Evolutionary conservation across 2,329 filamentous ascomycete genomes (phyloP), one percentile per base, ranked within the genome.

Genomic region (Ceratocystis eucalypticola): DNA sequence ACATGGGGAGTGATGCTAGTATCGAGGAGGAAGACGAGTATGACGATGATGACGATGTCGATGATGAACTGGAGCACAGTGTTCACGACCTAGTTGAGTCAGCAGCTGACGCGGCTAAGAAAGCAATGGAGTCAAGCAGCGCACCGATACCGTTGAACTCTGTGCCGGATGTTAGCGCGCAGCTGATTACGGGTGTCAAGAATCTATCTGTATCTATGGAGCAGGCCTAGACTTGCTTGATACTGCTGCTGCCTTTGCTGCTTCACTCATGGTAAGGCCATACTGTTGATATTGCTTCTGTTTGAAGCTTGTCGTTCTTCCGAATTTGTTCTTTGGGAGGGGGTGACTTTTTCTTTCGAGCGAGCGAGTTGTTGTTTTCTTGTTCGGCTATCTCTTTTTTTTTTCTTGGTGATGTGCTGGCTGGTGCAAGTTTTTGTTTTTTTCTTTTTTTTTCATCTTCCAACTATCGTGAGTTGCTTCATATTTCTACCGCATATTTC

Each of bases 11-110:
- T 45, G 73, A 75, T 1, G 77, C 70, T 1, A 72, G 74, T 0
- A 76, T 77, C 0, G 75, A 75, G 6, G 72, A 77, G 3, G 77
- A 80, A 15, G 77, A 76, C 22, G 73, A 76, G 15, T 76, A 74
- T 37, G 74, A 76, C 68, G 75, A 73, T 37, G 78, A 78, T 15
- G 66, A 68, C 2, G 66, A 68, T 3, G 12, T 15, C 10, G 48
- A 66, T 48, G 66, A 68, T 8, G 65, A 67, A 17, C 48, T 67
- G 12, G 69, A 66, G 53, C 61, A 65, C 5, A 65, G 57, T n/a
- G 59, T 68, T 44, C 65, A 61, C 46, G 65, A 44, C 53, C 45
- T 66, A 2, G 67, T 68, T 33, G 67, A 66, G 33, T 46, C 53
- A 20, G 67, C 44, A 3, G 67, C 67, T 5, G 59, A 62, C 20